phyloP scores from a whole-genome alignment of 164 flowering plant species.

The Nelumbo lutea region DNA sequence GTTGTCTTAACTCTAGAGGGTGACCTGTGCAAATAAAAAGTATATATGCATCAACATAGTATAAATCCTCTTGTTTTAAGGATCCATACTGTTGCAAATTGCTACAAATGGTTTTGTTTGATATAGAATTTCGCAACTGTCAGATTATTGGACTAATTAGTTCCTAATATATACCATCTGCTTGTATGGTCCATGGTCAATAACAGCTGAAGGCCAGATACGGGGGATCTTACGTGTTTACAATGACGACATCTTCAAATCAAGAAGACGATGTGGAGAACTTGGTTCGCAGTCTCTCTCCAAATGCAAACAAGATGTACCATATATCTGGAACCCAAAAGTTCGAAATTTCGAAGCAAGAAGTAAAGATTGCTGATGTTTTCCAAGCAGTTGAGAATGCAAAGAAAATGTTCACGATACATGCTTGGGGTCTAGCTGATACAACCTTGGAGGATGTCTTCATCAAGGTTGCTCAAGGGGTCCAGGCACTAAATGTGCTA shows the following conservation, averaged over 20 bases:
- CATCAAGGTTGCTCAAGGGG: slow-evolving; percentile 1
- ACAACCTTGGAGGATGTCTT: slow-evolving; percentile 13
- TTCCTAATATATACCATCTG: no score
- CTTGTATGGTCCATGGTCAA: not conserved
- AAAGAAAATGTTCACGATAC: not conserved
- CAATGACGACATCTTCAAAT: slow-evolving; percentile 71
- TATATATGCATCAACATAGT: no score
- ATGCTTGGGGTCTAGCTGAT: slow-evolving; percentile 16
- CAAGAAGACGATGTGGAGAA: slow-evolving; percentile 49
- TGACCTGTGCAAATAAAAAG: no score
- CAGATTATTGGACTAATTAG: no score
- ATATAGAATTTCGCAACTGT: no score
- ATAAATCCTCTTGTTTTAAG: no score
- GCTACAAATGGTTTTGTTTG: no score
- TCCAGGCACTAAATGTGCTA: not conserved
- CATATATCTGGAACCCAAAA: slow-evolving; percentile 88
- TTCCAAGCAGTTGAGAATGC: slow-evolving; percentile 64
- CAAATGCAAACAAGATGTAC: slow-evolving; percentile 59
- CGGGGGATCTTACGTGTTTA: slow-evolving; percentile 90
- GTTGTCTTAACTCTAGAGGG: no score
- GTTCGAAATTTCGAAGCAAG: slow-evolving; percentile 85
- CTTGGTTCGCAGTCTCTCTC: not conserved
- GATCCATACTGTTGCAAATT: no score
- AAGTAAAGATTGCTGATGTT: slow-evolving; percentile 72
- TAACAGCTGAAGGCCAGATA: slow-evolving; percentile 87